Percentiles rank a stretch among this genome's conserved stretches.
Conservation (phyloP, 2,329 filamentous ascomycete species). For the Chalara sp. region DNA sequence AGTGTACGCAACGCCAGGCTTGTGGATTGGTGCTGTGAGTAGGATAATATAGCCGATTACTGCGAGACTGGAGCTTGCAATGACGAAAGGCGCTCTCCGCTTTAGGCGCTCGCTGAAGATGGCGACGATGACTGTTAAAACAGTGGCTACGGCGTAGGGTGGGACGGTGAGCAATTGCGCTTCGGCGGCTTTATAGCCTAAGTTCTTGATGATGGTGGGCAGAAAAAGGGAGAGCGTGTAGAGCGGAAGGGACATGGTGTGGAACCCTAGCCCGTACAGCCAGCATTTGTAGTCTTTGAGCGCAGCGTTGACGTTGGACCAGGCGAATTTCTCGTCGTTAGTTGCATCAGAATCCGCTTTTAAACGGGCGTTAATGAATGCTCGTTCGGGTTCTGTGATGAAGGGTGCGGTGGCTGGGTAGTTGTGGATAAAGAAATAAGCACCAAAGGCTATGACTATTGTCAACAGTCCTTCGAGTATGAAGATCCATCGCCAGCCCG, state of each 20-base stretch:
- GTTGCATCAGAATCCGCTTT: conserved; percentile 64
- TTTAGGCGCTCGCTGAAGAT: conserved; percentile 51
- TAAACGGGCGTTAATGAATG: conserved; percentile 46
- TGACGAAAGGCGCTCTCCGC: conserved; percentile 57
- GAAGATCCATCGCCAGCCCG: conserved; percentile 49
- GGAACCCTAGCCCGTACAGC: conserved; percentile 66
- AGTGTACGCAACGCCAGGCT: conserved; percentile 50
- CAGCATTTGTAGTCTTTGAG: conserved; percentile 63
- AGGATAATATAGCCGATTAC: conserved; percentile 58
- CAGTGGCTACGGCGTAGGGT: conserved; percentile 56
- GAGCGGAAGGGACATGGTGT: conserved; percentile 61
- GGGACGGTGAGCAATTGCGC: conserved; percentile 56
- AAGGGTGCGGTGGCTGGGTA: conserved; percentile 54
- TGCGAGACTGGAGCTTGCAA: conserved; percentile 47
- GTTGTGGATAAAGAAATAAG: conserved; percentile 59
- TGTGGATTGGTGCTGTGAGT: conserved; percentile 36
- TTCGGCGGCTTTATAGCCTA: conserved; percentile 46
- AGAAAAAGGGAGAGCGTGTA: conserved; percentile 51
- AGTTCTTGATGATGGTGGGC: conserved; percentile 46
- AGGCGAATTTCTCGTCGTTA: conserved; percentile 60
- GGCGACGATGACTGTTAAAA: conserved; percentile 51
- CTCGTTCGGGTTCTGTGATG: conserved; percentile 39
- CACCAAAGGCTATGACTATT: conserved; percentile 39
- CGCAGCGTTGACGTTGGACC: conserved; percentile 57
- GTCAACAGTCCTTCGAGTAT: conserved; percentile 47